Base-by-base conservation (phyloP, 495 filamentous ascomycete species). In the Aspergillus wentii region DNA sequence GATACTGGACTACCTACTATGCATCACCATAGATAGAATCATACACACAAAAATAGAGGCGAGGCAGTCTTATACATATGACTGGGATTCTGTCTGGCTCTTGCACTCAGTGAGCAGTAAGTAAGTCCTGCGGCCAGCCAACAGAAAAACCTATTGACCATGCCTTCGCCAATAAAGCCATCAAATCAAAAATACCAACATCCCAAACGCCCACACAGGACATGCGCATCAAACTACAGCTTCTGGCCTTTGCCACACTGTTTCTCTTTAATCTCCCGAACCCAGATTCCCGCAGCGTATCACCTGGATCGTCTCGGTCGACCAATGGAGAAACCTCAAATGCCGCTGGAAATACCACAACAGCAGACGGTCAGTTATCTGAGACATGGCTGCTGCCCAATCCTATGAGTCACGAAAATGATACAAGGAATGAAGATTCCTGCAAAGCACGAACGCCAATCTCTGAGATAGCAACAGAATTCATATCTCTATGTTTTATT, bases 1-100 rank as follows among this genome's bases (percentile, higher is more conserved):
- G 48, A 74, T 76, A n/a, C 54, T 76, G 17, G 76, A 80, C 42
- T 78, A 79, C 43, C 42, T 78, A 8, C 37, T 68, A n/a, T 70
- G 67, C 49, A 52, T 61, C 14, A 52, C 71, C 9, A 63, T 64
- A 14, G 44, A 62, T 13, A 45, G 40, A n/a, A 40, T 62, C 8
- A 31, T 74, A 7, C 33, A 17, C 22, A 31, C 37, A 3, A 35
- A 19, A 11, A 43, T 25, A n/a, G n/a, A n/a, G 4, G 43, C 47
- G 20, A 30, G 9, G 11, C 16, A 41, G 11, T 35, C n/a, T 8
- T 14, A 23, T 2, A 18, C 22, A 4, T 40, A 54, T 19, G 11
- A 41, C 14, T 36, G 29, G 17, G 43, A 51, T 22, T 30, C 52
- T 22, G 25, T 46, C 14, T 62, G 59, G 59, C 27, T 41, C 8